A percentile compares a stretch with the other conserved stretches of the same genome.
These are phyloP conservation scores for Pleurotus giganteus DNA, from an alignment of 768 basidiomycete genomes.

Conservation along the genomic window DNA sequence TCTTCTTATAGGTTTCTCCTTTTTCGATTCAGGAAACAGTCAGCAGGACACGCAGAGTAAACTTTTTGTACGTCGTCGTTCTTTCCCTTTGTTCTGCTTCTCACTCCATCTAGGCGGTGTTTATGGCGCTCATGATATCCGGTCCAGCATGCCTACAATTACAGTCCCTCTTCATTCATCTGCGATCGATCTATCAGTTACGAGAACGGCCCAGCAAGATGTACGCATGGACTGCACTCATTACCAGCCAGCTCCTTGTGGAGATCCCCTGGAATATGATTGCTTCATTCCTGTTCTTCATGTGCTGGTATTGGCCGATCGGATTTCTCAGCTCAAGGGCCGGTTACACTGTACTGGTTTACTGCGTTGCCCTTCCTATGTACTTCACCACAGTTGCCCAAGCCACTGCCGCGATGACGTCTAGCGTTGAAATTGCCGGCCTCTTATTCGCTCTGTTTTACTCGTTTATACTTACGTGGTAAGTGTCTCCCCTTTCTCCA, in stretches of 20 bases:
- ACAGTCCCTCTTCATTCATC: conserved; percentile 58
- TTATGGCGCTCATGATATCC: conserved; percentile 48
- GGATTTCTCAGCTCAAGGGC: conserved; percentile 53
- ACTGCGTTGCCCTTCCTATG: conserved; percentile 54
- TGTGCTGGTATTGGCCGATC: conserved; percentile 76
- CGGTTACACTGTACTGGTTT: conserved; percentile 57
- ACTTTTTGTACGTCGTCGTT: conserved; percentile 49
- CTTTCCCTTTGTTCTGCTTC: conserved; percentile 4
- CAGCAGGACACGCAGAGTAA: conserved; percentile 63
- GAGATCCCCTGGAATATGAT: conserved; percentile 68
- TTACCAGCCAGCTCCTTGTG: conserved; percentile 52
- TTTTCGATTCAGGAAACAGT: conserved; percentile 53
- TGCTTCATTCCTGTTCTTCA: conserved; percentile 58
- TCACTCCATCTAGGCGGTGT: conserved; percentile 41
- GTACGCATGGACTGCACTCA: conserved; percentile 62
- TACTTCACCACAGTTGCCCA: conserved; percentile 66
- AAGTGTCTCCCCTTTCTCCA: conserved; percentile 19
- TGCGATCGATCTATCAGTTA: conserved; percentile 65
- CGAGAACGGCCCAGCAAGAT: conserved; percentile 65
- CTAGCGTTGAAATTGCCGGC: conserved; percentile 58
- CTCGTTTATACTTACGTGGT: conserved; percentile 66
- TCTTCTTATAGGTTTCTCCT: conserved; percentile 63
- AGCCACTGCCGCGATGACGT: conserved; percentile 59
- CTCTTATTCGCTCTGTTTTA: conserved; percentile 58
- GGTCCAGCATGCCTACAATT: conserved; percentile 62